A percentile compares a stretch with the other conserved stretches of the same genome.
phyloP scores from a whole-genome alignment of 352 stramenopile genomes.

The Pythium utonaiense region DNA sequence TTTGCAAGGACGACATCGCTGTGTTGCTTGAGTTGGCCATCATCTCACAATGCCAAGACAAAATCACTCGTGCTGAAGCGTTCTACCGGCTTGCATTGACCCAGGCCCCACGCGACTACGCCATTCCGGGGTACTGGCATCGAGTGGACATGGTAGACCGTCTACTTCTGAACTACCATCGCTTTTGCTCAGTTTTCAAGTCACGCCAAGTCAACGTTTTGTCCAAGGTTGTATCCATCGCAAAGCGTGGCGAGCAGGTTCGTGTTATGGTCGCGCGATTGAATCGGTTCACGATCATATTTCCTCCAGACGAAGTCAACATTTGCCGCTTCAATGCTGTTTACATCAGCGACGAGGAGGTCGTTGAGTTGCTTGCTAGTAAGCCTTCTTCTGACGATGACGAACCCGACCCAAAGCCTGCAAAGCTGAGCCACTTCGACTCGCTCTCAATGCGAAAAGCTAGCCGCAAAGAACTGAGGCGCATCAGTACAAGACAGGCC shows the following conservation, averaged over 20 bases:
- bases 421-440: not conserved
- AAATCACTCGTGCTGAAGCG: constrained; percentile 42
- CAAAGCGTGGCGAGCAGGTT: constrained; percentile 51
- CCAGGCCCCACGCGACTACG: constrained; percentile 40
- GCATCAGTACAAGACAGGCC: not conserved
- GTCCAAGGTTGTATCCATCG: constrained; percentile 37
- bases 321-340: constrained; percentile 42
- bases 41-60: constrained; percentile 42
- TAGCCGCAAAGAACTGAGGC: not conserved
- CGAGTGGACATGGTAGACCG: constrained; percentile 54
- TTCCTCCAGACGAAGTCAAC: constrained; percentile 27
- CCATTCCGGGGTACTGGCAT: constrained; percentile 54
- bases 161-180: constrained; percentile 66
- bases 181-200: constrained; percentile 68
- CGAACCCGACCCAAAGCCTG: not conserved
- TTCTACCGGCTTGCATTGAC: constrained; percentile 48
- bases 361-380: constrained; percentile 22
- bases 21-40: constrained; percentile 53
- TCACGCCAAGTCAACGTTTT: constrained; percentile 48
- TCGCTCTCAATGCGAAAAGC: not conserved
- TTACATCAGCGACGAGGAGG: constrained; percentile 59
- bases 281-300: constrained; percentile 52
- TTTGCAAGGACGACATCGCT: constrained; percentile 46
- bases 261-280: constrained; percentile 51
- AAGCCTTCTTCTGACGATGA: constrained; percentile 5